Evolutionary conservation across 2,329 filamentous ascomycete species (phyloP).

Genomic region (Botryosphaeria dothidea): DNA sequence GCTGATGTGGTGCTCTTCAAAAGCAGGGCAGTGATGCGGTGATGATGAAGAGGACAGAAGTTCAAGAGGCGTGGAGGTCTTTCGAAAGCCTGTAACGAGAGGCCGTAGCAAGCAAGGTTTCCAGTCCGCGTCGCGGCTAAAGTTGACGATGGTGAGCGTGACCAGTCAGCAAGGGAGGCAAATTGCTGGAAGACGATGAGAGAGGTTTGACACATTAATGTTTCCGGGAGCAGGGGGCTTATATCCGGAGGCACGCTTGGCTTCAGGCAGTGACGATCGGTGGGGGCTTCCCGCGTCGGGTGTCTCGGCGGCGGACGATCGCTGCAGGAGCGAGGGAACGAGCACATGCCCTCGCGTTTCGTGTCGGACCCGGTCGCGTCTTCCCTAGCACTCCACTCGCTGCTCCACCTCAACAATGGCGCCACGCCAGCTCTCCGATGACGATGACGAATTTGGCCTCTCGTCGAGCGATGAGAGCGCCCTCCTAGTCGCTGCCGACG

Average conservation of each 20-base stretch:
- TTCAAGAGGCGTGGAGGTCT: not conserved
- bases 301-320: not conserved
- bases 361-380: not conserved
- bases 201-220: not conserved
- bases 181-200: not conserved
- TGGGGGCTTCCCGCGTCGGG: not conserved
- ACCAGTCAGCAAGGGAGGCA: not conserved
- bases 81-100: not conserved
- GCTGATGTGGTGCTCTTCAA: too few relatives aligned
- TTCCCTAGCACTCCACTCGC: not conserved
- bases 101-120: not conserved
- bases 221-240: not conserved
- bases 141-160: not conserved
- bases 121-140: not conserved
- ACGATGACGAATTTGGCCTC: conserved; percentile 29
- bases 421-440: not conserved
- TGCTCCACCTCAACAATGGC: not conserved
- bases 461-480: conserved; percentile 28
- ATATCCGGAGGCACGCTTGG: not conserved
- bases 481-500: conserved; percentile 19
- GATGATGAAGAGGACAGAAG: not conserved
- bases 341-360: not conserved
- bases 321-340: not conserved
- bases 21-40: too few relatives aligned
- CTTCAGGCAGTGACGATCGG: not conserved